Conservation (phyloP, 257 asterid species). For the Jaltomata sinuosa region DNA sequence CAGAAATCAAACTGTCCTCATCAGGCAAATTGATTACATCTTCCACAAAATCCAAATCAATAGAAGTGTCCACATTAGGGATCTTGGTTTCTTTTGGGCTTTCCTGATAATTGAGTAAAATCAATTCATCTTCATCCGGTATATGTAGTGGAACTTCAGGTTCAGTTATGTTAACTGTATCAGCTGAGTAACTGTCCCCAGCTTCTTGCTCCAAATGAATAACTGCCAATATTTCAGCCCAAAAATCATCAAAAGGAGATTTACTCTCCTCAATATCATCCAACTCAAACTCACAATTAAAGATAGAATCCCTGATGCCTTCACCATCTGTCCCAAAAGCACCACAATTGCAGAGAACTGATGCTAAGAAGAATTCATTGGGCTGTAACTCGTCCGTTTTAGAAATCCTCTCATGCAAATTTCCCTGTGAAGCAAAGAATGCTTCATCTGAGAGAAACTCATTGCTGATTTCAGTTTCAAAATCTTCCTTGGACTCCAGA, state of each 20-base stretch:
- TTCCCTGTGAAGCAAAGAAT: neutral
- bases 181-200: neutral
- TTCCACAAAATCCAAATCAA: slow-evolving; percentile 9
- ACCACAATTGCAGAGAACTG: slow-evolving; percentile 7
- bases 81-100: neutral
- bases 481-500: neutral
- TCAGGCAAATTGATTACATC: slow-evolving; percentile 17
- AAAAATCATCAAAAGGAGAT: slow-evolving; percentile 29
- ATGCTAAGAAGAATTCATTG: slow-evolving; percentile 6
- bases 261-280: slow-evolving; percentile 18
- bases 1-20: slow-evolving; percentile 6
- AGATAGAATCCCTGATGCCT: neutral
- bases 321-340: slow-evolving; percentile 1
- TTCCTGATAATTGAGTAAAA: neutral
- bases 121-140: slow-evolving; percentile 2
- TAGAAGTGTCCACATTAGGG: neutral
- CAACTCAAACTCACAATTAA: neutral
- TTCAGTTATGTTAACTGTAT: neutral
- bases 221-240: slow-evolving; percentile 41
- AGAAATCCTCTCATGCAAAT: slow-evolving; percentile 13
- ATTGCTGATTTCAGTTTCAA: neutral
- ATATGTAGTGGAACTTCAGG: neutral
- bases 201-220: slow-evolving; percentile 26
- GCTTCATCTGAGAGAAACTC: neutral
- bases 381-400: slow-evolving; percentile 6